Percentiles rank a stretch among this genome's conserved stretches.
Evolutionary conservation across 1,284 basidiomycete species (phyloP).

Genomic region (Macrocybe sp.): DNA sequence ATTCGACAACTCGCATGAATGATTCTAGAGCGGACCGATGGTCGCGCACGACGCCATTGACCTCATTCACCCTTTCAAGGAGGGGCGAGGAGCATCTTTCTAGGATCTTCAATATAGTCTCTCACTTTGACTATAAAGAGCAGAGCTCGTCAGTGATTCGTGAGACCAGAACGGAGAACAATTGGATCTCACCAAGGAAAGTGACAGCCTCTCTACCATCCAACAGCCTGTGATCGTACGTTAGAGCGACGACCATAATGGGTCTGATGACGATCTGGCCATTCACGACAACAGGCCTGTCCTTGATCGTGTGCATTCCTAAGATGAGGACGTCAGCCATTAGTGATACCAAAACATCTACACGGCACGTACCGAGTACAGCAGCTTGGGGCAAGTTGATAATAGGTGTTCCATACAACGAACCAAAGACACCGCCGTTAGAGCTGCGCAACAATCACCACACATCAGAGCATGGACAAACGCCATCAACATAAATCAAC

Average conservation of each 20-base stretch:
- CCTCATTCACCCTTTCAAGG: too few species aligned
- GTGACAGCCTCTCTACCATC: conserved; percentile 97
- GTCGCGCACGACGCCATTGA: too few species aligned
- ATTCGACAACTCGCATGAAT: too few species aligned
- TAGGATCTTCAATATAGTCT: conserved; percentile 53
- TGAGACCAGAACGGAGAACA: conserved; percentile 1
- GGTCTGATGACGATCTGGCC: conserved; percentile 95
- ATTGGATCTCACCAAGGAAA: conserved; percentile 77
- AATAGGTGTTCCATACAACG: conserved; percentile 94
- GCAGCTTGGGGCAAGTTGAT: conserved; percentile 97
- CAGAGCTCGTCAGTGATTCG: background rate
- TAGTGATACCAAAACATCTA: background rate
- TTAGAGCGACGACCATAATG: conserved; percentile 94
- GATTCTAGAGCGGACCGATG: too few species aligned
- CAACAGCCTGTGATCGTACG: conserved; percentile 94
- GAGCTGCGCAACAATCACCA: conserved; percentile 50
- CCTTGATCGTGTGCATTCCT: conserved; percentile 97
- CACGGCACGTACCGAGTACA: conserved; percentile 64
- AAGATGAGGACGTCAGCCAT: conserved; percentile 4
- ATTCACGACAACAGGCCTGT: conserved; percentile 88
- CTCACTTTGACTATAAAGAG: conserved; percentile 37
- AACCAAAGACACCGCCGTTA: conserved; percentile 98
- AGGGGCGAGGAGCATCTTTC: conserved; percentile 49
- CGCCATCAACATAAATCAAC: conserved; percentile 21
- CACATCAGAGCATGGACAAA: conserved; percentile 5